Conservation (phyloP, 2,329 filamentous ascomycete species). For the Paecilomyces niveus region DNA sequence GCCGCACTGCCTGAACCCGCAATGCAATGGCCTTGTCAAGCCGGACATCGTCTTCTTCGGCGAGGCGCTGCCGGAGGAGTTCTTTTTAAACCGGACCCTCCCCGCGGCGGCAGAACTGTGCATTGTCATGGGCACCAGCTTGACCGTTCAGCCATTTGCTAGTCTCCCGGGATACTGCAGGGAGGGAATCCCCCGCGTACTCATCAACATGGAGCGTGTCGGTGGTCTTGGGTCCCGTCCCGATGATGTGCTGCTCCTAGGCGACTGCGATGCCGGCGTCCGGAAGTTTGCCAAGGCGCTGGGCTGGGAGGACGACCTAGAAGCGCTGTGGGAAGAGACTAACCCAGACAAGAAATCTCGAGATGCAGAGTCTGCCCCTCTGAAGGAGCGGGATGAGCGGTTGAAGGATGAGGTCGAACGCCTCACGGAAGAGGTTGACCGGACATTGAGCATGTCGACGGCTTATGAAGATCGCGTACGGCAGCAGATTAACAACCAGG, state of each 20-base stretch:
- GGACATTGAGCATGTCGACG: slow-evolving; percentile 44
- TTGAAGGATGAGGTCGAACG: slow-evolving; percentile 53
- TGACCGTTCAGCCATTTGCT: slow-evolving; percentile 85
- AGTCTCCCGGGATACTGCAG: slow-evolving; percentile 61
- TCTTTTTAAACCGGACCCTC: slow-evolving; percentile 53
- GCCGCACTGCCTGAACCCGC: slow-evolving; percentile 55
- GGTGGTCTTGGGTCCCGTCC: slow-evolving; percentile 67
- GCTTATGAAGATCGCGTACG: slow-evolving; percentile 37
- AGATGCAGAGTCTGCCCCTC: slow-evolving; percentile 30
- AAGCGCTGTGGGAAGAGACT: slow-evolving; percentile 62
- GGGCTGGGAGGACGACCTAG: slow-evolving; percentile 80
- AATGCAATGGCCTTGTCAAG: slow-evolving; percentile 76
- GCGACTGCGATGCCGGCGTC: slow-evolving; percentile 77
- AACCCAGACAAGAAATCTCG: slow-evolving; percentile 55
- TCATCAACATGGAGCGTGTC: slow-evolving; percentile 82
- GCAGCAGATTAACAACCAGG: slow-evolving; percentile 18
- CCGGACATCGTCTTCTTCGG: slow-evolving; percentile 95
- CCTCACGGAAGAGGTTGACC: slow-evolving; percentile 52
- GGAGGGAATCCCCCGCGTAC: slow-evolving; percentile 62
- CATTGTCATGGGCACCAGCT: slow-evolving; percentile 81
- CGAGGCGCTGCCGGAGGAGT: slow-evolving; percentile 60
- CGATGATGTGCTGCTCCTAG: slow-evolving; percentile 80
- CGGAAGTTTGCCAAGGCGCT: slow-evolving; percentile 69
- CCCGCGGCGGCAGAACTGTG: slow-evolving; percentile 63
- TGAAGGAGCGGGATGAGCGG: slow-evolving; percentile 47